phyloP scores from a whole-genome alignment of 2,329 filamentous ascomycete genomes.

The Cladosporium sp. region DNA sequence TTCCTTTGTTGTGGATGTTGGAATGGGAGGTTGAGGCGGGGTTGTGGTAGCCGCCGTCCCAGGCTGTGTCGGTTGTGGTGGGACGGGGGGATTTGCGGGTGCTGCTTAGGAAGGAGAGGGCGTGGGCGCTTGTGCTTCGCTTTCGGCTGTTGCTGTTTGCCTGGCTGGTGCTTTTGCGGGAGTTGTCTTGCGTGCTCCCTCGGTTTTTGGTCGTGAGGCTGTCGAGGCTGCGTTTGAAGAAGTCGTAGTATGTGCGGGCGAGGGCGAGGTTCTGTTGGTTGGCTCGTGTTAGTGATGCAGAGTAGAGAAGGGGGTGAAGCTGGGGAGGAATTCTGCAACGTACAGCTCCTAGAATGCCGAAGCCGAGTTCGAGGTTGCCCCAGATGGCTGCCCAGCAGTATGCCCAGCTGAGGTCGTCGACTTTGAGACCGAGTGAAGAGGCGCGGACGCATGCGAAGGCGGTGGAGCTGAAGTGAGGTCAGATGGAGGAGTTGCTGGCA shows the following conservation, averaged over 20 bases:
- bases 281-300: background rate
- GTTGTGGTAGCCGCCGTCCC: constrained; percentile 4
- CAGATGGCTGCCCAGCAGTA: constrained; percentile 27
- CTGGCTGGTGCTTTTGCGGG: background rate
- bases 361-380: constrained; percentile 25
- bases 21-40: background rate
- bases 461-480: constrained; percentile 14
- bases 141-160: background rate
- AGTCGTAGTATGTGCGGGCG: constrained; percentile 10
- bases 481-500: background rate
- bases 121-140: background rate
- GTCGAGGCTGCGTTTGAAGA: constrained; percentile 6
- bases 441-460: constrained; percentile 23
- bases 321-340: background rate
- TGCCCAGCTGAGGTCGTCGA: constrained; percentile 21
- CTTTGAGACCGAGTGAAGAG: constrained; percentile 22
- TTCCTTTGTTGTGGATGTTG: background rate
- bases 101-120: background rate
- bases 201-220: constrained; percentile 4
- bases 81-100: background rate
- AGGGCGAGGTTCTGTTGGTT: constrained; percentile 19
- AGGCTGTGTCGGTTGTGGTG: background rate
- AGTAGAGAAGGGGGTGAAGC: too few species aligned
- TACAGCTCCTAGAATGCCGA: constrained; percentile 25
- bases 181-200: background rate